Conservation (phyloP, 148 eudicot species). For the Dianthus caryophyllus region DNA sequence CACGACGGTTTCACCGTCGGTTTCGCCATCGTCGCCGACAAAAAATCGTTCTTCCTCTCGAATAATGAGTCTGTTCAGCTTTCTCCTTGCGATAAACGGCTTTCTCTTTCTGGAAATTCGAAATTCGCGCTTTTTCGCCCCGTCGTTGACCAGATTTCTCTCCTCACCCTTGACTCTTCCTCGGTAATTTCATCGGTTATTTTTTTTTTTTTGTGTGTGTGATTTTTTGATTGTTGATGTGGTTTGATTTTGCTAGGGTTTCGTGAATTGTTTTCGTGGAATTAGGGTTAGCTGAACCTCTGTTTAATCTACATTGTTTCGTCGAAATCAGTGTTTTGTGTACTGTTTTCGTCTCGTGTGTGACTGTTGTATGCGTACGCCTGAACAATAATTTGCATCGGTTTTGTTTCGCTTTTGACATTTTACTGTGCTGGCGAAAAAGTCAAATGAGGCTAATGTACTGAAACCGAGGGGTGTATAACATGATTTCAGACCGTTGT, state of each 20-base stretch:
- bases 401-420: too few relatives aligned
- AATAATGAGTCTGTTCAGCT: constrained; percentile 39
- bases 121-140: constrained; percentile 59
- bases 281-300: background rate
- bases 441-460: too few relatives aligned
- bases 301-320: too few relatives aligned
- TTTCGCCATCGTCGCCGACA: constrained; percentile 20
- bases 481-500: too few relatives aligned
- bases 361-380: too few relatives aligned
- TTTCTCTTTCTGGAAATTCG: constrained; percentile 41
- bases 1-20: constrained; percentile 65
- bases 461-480: too few relatives aligned
- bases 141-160: constrained; percentile 69
- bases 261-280: background rate
- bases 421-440: too few relatives aligned
- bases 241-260: background rate
- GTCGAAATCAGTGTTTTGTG: too few relatives aligned
- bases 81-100: constrained; percentile 61
- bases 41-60: constrained; percentile 29
- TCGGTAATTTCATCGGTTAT: constrained; percentile 35
- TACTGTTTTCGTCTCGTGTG: too few relatives aligned
- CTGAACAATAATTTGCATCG: too few relatives aligned
- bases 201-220: constrained; percentile 18
- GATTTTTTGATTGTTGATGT: background rate
- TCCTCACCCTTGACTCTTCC: constrained; percentile 58